A percentile compares a stretch with the other conserved stretches of the same genome.
Conservation (phyloP, 345 rosid genomes). For the Streptanthus diversifolius region DNA sequence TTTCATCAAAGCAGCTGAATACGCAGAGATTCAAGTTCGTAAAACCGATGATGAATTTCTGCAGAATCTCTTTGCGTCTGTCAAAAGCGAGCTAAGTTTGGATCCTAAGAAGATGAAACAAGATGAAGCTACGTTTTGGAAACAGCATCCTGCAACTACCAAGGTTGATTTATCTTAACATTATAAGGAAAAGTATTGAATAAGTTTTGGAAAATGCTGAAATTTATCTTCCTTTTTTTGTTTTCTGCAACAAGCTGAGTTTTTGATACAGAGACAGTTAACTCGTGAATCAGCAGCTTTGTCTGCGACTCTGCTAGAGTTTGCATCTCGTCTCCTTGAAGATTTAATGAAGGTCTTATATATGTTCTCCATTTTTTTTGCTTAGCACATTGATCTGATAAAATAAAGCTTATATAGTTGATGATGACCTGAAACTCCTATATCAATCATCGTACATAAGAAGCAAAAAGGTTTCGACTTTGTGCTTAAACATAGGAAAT, state of each 20-base stretch:
- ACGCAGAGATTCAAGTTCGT: conserved; percentile 88
- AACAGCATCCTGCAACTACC: conserved; percentile 79
- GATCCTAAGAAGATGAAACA: conserved; percentile 94
- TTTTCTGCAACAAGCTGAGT: conserved; percentile 57
- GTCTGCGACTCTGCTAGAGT: conserved; percentile 78
- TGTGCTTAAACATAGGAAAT: not conserved
- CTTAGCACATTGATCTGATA: not conserved
- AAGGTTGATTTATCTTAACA: conserved; percentile 48
- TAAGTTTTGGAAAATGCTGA: not conserved
- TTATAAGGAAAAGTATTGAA: not conserved
- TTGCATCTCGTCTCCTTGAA: conserved; percentile 94
- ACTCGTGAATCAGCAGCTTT: conserved; percentile 59
- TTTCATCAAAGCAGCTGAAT: conserved; percentile 89
- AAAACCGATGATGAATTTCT: conserved; percentile 83
- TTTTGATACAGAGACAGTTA: conserved; percentile 91
- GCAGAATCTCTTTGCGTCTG: conserved; percentile 76
- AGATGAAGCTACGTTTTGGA: conserved; percentile 98
- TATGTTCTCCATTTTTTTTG: not conserved
- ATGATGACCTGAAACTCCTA: not conserved
- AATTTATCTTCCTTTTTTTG: not conserved
- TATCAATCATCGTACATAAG: not conserved
- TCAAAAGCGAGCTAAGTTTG: conserved; percentile 75
- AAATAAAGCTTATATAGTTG: not conserved
- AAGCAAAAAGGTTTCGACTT: not conserved
- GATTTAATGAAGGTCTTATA: conserved; percentile 75